Evolutionary conservation across 2,329 filamentous ascomycete genomes (phyloP).

Genomic region (Phoma herbarum): DNA sequence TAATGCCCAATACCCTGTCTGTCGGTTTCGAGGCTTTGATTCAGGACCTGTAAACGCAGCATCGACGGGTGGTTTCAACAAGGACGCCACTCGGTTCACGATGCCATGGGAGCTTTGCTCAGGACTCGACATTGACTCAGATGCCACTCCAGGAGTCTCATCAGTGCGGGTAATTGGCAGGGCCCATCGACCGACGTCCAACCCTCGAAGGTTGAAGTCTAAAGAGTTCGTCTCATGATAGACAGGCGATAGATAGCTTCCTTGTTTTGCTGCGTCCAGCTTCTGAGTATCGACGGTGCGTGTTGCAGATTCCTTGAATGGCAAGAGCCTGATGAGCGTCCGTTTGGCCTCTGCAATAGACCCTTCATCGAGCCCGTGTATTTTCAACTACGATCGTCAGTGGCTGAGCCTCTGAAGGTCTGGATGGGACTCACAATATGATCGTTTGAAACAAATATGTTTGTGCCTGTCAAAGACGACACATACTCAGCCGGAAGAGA

Average conservation of each 20-base stretch:
- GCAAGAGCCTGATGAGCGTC: slow-evolving; percentile 40
- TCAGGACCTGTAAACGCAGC: slow-evolving; percentile 4
- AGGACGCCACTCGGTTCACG: slow-evolving; percentile 7
- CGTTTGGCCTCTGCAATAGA: slow-evolving; percentile 42
- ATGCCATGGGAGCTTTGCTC: slow-evolving; percentile 10
- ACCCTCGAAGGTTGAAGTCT: slow-evolving; percentile 31
- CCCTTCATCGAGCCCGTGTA: slow-evolving; percentile 37
- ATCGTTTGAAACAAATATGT: slow-evolving; percentile 23
- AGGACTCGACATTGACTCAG: background rate
- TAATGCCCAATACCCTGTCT: slow-evolving; percentile 26
- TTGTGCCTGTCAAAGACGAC: slow-evolving; percentile 35
- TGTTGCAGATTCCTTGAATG: slow-evolving; percentile 24
- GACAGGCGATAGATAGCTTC: slow-evolving; percentile 31
- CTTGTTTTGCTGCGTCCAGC: slow-evolving; percentile 22
- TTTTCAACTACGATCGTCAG: slow-evolving; percentile 36
- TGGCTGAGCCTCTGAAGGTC: background rate
- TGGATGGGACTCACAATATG: slow-evolving; percentile 28
- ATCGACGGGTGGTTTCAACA: slow-evolving; percentile 10
- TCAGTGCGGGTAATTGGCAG: slow-evolving; percentile 23
- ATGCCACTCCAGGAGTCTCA: background rate
- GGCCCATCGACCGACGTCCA: slow-evolving; percentile 40
- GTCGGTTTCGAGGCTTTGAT: slow-evolving; percentile 10
- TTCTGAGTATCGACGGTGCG: slow-evolving; percentile 33
- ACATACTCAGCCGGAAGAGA: slow-evolving; percentile 21
- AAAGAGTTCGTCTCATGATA: slow-evolving; percentile 33